Evolutionary conservation across 768 basidiomycete genomes (phyloP), one percentile per base, ranked within the genome.

Genomic region (Tulasnella sp.): DNA sequence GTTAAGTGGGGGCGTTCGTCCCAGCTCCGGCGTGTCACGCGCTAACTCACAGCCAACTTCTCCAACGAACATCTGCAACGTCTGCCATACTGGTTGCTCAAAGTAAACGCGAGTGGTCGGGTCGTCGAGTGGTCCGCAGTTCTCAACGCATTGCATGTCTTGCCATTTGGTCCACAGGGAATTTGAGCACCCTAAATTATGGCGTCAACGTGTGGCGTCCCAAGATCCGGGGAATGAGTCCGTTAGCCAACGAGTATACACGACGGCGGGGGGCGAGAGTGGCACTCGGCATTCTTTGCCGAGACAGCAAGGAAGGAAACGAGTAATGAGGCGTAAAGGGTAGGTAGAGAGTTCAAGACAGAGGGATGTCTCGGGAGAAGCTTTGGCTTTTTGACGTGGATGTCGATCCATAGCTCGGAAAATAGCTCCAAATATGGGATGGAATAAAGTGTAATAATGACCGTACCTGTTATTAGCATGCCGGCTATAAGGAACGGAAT

Each of bases 61-160:
- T 85, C 97, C 97, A 86, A 96, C 86, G 84, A 87, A 86, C 83
- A 95, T 96, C 86, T 95, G 94, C 58, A 96, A 89, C 20, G 92
- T 95, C 86, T 96, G 95, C 94, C 95, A 94, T 37, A 97, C 95
- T 6, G 96, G 96, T 85, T 98, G 97, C 84, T 98, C 96, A 85
- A 94, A 99, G 42, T 95, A 89, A 75, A 96, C 89, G 78, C 90
- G 91, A 48, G 88, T 87, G 3, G 84, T 81, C 2, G 92, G 90
- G 85, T 94, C 79, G 46, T 80, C 79, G 58, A 88, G 50, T 90
- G 90, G 82, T 92, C 89, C 85, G 85, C 97, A 99, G 86, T 97
- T 94, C 89, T 96, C 96, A 69, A 98, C 97, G 84, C 97, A 99
- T 92, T 98, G 96, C 95, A 98, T 97, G 85, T 99, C 97, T 92